Conservation (phyloP, 495 filamentous ascomycete species). For the Neurospora sublineolata region DNA sequence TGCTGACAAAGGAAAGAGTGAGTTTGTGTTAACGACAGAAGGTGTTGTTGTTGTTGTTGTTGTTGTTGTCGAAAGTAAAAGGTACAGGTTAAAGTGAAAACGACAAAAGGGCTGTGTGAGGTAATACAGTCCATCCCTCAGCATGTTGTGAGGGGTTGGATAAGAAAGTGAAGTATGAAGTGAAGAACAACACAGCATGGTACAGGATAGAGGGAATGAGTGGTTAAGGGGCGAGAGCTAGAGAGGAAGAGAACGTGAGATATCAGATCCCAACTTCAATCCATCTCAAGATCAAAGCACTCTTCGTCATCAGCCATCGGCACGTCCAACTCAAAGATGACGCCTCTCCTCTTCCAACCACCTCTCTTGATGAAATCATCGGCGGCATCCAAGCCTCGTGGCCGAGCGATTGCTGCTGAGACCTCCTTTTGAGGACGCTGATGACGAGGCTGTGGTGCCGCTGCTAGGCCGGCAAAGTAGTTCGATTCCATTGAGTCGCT, state of each 20-base stretch:
- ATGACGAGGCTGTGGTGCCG: neutral
- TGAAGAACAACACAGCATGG: neutral
- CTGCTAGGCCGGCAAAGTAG: neutral
- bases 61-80: neutral
- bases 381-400: constrained; percentile 14
- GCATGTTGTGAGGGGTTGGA: neutral
- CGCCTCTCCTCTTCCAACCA: constrained; percentile 38
- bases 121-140: neutral
- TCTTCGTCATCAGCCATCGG: constrained; percentile 17
- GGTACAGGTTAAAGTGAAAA: neutral
- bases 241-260: neutral
- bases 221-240: neutral
- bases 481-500: neutral
- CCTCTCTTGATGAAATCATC: constrained; percentile 34
- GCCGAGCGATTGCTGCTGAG: constrained; percentile 1
- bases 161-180: neutral
- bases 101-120: neutral
- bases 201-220: neutral
- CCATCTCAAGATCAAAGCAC: constrained; percentile 15
- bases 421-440: constrained; percentile 4
- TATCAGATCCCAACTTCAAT: constrained; percentile 1
- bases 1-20: neutral
- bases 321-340: constrained; percentile 30
- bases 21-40: neutral
- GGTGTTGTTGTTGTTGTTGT: neutral